Evolutionary conservation across 192 early-diverging fungal species (phyloP), one percentile per base, ranked within the genome.

Genomic region (Entomortierella chlamydospora): DNA sequence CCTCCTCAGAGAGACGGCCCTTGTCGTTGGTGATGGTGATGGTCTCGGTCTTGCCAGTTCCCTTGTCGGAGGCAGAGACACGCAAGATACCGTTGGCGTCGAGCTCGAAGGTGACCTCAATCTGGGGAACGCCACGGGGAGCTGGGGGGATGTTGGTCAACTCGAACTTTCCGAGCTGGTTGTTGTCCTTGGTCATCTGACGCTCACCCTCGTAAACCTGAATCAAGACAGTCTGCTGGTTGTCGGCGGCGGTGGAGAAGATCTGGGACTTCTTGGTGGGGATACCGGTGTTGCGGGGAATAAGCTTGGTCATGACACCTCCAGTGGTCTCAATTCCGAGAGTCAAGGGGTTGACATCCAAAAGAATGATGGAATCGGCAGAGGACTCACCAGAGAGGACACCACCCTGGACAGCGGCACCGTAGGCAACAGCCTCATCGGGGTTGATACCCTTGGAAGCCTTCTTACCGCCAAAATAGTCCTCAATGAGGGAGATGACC

Each of bases 241-340:
- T 98, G 88, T 98, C 96, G 56, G 91, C 93, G 68, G 95, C 95
- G 54, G 97, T 97, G 57, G 95, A 96, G 93, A 97, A 97, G 83
- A 97, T 97, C 86, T 98, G 96, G 65, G 95, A 94, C 90, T 97
- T 97, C 91, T 97, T 98, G 86, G 95, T 94, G 58, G 97, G 97
- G 64, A 98, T 91, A 78, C 89, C 88, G 68, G 93, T 96, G 91
- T 97, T 97, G 82, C 96, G 93, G 68, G 90, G 83, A 83, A 98
- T 97, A 42, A 97, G 88, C 85, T 93, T 96, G 87, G 95, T 93
- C 95, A 97, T 98, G 69, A 95, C 93, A 72, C 96, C 96, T 73
- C 97, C 96, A 28, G 95, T 96, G 84, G 97, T 98, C 86, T 98
- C 97, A 70, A 98, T 97, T 86, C 96, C 97, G 72, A 97, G 94